These are phyloP conservation scores for Sideroxylon spinosum DNA, from an alignment of 179 eudicot species.

Conservation along the genomic window DNA sequence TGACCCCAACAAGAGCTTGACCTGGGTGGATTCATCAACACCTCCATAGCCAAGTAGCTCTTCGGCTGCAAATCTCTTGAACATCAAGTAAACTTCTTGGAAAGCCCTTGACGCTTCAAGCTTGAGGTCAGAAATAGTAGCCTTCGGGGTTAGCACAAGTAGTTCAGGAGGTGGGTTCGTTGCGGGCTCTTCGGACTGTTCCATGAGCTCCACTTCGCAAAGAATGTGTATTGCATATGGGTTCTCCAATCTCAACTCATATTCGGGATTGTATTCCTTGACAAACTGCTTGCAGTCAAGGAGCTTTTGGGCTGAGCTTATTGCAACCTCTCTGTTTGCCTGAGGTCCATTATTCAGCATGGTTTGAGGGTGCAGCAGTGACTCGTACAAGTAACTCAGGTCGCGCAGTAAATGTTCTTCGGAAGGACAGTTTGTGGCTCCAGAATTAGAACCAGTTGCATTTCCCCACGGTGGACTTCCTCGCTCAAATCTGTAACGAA, in stretches of 20 bases:
- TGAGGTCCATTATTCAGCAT: constrained; percentile 43
- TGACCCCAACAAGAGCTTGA: constrained; percentile 58
- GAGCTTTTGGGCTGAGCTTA: constrained; percentile 54
- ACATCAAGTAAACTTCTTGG: constrained; percentile 70
- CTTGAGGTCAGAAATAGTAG: constrained; percentile 73
- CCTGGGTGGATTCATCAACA: constrained; percentile 67
- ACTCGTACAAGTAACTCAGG: constrained; percentile 57
- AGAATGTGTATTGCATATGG: constrained; percentile 31
- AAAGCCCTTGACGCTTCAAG: constrained; percentile 65
- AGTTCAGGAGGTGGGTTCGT: constrained; percentile 62
- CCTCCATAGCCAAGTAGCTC: constrained; percentile 73
- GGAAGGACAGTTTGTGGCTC: constrained; percentile 34
- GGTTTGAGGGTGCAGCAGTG: constrained; percentile 58
- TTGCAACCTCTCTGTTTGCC: constrained; percentile 32
- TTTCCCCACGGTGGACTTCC: constrained; percentile 25
- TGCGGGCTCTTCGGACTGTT: constrained; percentile 30
- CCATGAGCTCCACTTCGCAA: constrained; percentile 58
- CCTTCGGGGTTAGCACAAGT: constrained; percentile 43
- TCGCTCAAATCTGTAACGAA: constrained; percentile 55
- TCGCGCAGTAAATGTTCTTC: constrained; percentile 57
- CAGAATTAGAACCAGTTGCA: constrained; percentile 8
- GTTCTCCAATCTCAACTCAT: constrained; percentile 19
- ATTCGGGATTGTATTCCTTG: constrained; percentile 59
- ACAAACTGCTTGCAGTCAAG: constrained; percentile 96
- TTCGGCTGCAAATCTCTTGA: constrained; percentile 62